Base-by-base conservation (phyloP, 306 rosid species). In the Vachellia pachyceras region DNA sequence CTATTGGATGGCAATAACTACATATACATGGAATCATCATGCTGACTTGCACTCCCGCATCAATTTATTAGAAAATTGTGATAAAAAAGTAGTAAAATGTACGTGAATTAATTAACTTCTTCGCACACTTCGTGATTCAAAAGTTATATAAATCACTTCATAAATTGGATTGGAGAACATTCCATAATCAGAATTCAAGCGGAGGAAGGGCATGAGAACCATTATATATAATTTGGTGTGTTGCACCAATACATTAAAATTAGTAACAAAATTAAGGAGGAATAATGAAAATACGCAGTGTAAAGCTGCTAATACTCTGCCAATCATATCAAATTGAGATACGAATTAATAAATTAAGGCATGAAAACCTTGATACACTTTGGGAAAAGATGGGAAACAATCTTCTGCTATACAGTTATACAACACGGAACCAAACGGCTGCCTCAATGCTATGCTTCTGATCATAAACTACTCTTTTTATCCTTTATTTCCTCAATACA, bases 341-440 rank as follows among this genome's bases (percentile, higher is more conserved):
- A 20, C 63, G 12, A 20, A 55, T 20, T 69, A 60, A 37, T 37
- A 6, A 75, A 73, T 65, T 33, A 79, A 79, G 78, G 84, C 78
- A 73, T 70, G 67, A 55, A 75, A 79, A 14, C 75, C 41, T 69
- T 33, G 78, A 47, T 75, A 82, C 42, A 86, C 63, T 47, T 36
- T 36, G 61, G 50, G 23, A 37, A 65, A 79, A 47, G 40, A 42
- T 64, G 61, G 11, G 78, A 41, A 77, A 80, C 89, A 80, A 81
- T 86, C 78, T 74, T 86, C 82, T 85, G 70, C 92, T 89, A 85
- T 93, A 91, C 92, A 89, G 66, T 88, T 92, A 39, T 73, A 87
- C 89, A 88, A 81, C 74, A 3, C 84, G 25, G 55, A 66, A 63
- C 11, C 80, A 73, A 79, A 84, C 81, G 55, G 69, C 68, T 78